Evolutionary conservation across 495 filamentous ascomycete genomes (phyloP).

Genomic region (Neurospora pannonica): DNA sequence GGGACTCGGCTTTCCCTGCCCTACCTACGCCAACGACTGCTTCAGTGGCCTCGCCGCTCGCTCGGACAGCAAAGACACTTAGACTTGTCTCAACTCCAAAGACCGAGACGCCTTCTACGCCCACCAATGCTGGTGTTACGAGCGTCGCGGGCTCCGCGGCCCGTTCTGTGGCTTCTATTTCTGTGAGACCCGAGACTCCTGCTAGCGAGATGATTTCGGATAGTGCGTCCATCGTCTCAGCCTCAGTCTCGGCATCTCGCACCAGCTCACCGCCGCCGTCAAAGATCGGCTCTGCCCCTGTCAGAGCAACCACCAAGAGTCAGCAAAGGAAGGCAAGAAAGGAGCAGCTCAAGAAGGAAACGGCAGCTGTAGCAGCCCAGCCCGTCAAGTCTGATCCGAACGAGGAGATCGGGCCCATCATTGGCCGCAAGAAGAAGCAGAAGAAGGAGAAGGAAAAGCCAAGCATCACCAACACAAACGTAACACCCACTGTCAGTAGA

Average conservation of each 20-base stretch:
- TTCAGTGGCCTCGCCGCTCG: conserved; percentile 36
- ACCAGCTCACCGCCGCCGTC: conserved; percentile 70
- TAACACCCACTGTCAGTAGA: conserved; percentile 30
- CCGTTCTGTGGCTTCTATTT: conserved; percentile 32
- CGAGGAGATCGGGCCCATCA: conserved; percentile 68
- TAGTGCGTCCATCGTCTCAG: conserved; percentile 64
- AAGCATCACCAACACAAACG: conserved; percentile 17
- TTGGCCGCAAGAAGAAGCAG: conserved; percentile 84
- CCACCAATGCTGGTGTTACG: conserved; percentile 8
- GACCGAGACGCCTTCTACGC: conserved; percentile 45
- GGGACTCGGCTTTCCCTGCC: conserved; percentile 36
- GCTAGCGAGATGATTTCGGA: conserved; percentile 69
- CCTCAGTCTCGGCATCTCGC: conserved; percentile 62
- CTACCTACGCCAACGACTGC: conserved; percentile 42
- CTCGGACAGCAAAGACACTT: conserved; percentile 46
- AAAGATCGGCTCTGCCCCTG: conserved; percentile 67
- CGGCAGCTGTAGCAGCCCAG: conserved; percentile 36
- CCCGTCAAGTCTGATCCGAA: conserved; percentile 46
- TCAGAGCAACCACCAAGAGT: conserved; percentile 76
- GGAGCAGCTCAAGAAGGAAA: conserved; percentile 53
- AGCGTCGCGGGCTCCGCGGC: conserved; percentile 18
- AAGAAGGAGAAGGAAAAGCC: conserved; percentile 55
- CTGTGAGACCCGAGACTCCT: conserved; percentile 68
- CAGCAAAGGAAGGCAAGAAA: conserved; percentile 83
- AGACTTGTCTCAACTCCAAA: conserved; percentile 67